Evolutionary conservation across 441 rosid species (phyloP).

Genomic region (Manihot esculenta): DNA sequence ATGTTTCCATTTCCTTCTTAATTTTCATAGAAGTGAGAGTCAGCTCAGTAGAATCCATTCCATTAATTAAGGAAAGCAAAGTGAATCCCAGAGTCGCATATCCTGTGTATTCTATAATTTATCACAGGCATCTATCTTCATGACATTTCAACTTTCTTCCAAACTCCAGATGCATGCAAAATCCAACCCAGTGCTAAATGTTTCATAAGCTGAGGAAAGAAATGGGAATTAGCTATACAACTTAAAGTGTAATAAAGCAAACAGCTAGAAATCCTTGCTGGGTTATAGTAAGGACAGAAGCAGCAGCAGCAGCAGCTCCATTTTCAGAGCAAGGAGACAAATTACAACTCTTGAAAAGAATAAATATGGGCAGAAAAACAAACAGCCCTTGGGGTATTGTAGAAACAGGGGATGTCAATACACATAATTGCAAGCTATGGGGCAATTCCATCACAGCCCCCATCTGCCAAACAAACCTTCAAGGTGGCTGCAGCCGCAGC

Average conservation of each 20-base stretch:
- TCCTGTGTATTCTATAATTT: no score
- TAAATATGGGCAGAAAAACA: constrained; percentile 26
- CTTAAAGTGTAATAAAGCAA: constrained; percentile 10
- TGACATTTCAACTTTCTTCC: neutral
- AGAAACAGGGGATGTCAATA: constrained; percentile 17
- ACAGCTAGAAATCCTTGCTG: neutral
- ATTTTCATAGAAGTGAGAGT: no score
- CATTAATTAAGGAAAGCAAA: no score
- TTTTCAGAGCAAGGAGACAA: constrained; percentile 13
- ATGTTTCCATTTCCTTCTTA: no score
- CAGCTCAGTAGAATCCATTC: no score
- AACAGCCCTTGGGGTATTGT: constrained; percentile 26
- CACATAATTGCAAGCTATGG: constrained; percentile 32
- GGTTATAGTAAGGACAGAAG: constrained; percentile 9
- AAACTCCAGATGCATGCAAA: neutral
- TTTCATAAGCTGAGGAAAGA: neutral
- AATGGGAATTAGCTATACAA: constrained; percentile 16
- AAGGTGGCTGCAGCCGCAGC: no score
- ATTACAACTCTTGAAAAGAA: constrained; percentile 29
- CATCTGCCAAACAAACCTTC: constrained; percentile 28
- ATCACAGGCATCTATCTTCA: neutral
- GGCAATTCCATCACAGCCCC: constrained; percentile 22
- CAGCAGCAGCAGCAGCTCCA: constrained; percentile 16
- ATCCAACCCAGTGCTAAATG: constrained; percentile 7
- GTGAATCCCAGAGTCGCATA: no score